These are phyloP conservation scores for Aspergillus texensis DNA, from an alignment of 2,329 filamentous ascomycete genomes.

Conservation along the genomic window DNA sequence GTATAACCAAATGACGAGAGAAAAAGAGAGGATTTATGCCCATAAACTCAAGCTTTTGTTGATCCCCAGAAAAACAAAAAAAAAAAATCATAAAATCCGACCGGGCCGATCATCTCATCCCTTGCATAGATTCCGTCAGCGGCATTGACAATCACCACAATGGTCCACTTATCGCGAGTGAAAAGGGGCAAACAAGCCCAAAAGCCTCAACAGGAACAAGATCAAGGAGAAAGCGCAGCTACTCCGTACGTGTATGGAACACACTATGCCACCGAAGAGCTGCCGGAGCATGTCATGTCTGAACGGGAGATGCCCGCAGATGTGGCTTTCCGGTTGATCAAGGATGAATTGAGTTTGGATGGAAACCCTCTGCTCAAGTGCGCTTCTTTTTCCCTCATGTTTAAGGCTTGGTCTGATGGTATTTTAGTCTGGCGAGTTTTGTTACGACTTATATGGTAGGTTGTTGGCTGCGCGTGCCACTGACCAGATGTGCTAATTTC, in stretches of 20 bases:
- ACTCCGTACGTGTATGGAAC: slow-evolving; percentile 79
- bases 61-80: background rate
- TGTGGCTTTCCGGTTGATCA: slow-evolving; percentile 66
- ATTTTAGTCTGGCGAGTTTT: slow-evolving; percentile 51
- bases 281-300: slow-evolving; percentile 82
- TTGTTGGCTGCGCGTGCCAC: too few species aligned
- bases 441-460: slow-evolving; percentile 68
- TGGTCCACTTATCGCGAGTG: background rate
- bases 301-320: slow-evolving; percentile 83
- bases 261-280: slow-evolving; percentile 75
- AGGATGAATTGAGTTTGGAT: slow-evolving; percentile 66
- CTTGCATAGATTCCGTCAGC: background rate
- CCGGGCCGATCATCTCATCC: background rate
- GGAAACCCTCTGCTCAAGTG: slow-evolving; percentile 70
- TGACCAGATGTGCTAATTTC: background rate
- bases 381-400: slow-evolving; percentile 30
- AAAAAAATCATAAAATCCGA: background rate
- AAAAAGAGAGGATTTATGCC: background rate
- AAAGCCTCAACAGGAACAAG: slow-evolving; percentile 22
- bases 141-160: background rate
- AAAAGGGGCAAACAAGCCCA: slow-evolving; percentile 27
- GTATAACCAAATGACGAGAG: background rate
- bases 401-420: background rate
- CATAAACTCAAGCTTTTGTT: background rate
- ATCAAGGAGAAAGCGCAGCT: slow-evolving; percentile 36